Conservation (phyloP, 176 grass and related monocot genomes). For the Cenchrus purpureus region DNA sequence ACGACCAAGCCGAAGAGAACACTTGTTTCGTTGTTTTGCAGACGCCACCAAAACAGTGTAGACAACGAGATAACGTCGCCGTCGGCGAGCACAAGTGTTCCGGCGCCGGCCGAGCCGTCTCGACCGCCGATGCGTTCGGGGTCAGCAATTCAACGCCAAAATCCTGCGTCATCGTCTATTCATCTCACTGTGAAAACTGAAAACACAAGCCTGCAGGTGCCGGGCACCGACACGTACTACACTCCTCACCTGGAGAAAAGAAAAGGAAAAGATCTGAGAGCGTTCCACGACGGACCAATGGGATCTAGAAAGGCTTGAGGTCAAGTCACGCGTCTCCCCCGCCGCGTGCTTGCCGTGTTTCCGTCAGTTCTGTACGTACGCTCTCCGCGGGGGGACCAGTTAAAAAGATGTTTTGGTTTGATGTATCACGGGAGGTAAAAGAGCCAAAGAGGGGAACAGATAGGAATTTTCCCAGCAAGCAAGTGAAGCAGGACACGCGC, state of each 20-base stretch:
- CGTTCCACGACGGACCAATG: neutral
- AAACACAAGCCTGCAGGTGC: neutral
- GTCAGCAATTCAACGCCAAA: neutral
- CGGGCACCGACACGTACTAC: neutral
- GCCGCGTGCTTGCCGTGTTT: neutral
- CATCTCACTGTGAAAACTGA: no score
- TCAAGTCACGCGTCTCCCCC: neutral
- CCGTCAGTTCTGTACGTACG: no score
- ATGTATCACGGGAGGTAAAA: neutral
- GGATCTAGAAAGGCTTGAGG: neutral
- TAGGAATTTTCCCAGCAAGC: neutral
- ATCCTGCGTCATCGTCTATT: neutral
- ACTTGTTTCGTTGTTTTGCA: no score
- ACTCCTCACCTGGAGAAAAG: no score
- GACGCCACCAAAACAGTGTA: neutral
- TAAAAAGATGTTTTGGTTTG: neutral
- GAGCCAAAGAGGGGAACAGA: neutral
- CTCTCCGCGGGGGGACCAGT: no score
- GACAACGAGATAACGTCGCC: neutral
- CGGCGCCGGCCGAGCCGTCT: slow-evolving; percentile 26
- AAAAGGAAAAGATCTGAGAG: neutral
- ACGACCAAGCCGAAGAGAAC: neutral
- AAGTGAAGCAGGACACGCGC: neutral
- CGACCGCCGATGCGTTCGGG: neutral
- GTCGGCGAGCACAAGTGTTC: neutral